Evolutionary conservation across 2,329 filamentous ascomycete species (phyloP), one percentile per base, ranked within the genome.

Genomic region (Alternaria gansuensis): DNA sequence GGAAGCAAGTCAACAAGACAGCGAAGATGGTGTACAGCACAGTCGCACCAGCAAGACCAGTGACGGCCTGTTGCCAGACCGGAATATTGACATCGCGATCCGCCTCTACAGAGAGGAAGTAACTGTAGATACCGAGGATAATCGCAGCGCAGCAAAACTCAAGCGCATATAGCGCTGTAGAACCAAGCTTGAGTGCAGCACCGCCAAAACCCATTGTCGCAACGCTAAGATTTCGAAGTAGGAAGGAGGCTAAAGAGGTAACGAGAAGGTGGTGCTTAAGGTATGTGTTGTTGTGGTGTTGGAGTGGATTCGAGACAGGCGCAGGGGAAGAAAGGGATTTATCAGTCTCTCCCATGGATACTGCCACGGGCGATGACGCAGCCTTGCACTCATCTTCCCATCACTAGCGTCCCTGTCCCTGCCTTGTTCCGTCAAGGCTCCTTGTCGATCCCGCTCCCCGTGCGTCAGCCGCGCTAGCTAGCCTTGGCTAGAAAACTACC

Each of bases 61-160:
- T 88, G 55, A 95, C 90, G 28, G 91, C 91, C 55, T 88, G 88
- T 59, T 89, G 80, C 80, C 85, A 89, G 66, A 78, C 86, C 17
- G 84, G 82, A 65, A 93, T 93, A 57, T 72, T 57, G 13, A 88
- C 77, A 66, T 87, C 70, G 78, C 92, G 87, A 70, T 89, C 86
- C 62, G 85, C 76, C 13, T 93, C 85, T 8, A 90, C 85, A 8
- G 90, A 87, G 49, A 97, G 86, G 83, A 93, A 96, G 83, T 96
- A 97, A 49, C 88, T 89, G 83, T 90, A 79, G 61, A 95, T 85
- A 66, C 85, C 90, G 62, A 97, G 85, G 61, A 94, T 85, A 66
- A 96, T 83, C 59, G 84, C 87, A 8, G 89, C 83, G 76, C 87
- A 91, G 74, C 86, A 83, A 77, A 96, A 90, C 71, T 92, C 87